These are phyloP conservation scores for Ceratocystiopsis sp. DNA, from an alignment of 2,329 filamentous ascomycete genomes.

Conservation along the genomic window DNA sequence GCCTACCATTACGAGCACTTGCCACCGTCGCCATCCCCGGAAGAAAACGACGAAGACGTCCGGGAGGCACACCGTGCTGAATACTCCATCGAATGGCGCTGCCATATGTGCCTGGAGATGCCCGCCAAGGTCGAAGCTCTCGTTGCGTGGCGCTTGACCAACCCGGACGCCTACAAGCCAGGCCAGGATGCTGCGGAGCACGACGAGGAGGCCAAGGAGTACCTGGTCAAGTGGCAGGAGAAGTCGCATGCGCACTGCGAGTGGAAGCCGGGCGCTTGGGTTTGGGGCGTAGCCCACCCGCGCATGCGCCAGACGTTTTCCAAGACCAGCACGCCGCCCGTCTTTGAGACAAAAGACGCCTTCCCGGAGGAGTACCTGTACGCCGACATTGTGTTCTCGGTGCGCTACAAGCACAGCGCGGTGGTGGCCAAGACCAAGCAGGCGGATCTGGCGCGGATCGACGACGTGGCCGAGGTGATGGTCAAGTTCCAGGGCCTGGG, in stretches of 20 bases:
- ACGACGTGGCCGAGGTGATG: conserved; percentile 53
- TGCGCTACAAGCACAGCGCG: conserved; percentile 35
- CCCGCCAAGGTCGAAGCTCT: conserved; percentile 53
- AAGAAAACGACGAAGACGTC: conserved; percentile 26
- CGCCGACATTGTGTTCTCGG: conserved; percentile 76
- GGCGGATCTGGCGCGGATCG: conserved; percentile 50
- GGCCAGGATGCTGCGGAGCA: conserved; percentile 37
- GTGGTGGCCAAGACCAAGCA: conserved; percentile 28
- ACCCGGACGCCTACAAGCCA: conserved; percentile 34
- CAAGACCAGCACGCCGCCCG: conserved; percentile 51
- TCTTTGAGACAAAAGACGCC: conserved; percentile 57
- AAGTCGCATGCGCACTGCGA: conserved; percentile 65
- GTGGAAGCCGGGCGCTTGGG: conserved; percentile 85
- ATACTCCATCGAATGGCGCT: conserved; percentile 62
- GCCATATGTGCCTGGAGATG: conserved; percentile 54
- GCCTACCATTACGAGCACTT: conserved; percentile 77
- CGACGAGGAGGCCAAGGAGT: conserved; percentile 71
- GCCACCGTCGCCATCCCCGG: conserved; percentile 24
- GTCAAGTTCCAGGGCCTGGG: conserved; percentile 87
- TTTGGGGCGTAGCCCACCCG: conserved; percentile 50
- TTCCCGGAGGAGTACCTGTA: conserved; percentile 75
- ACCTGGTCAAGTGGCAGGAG: conserved; percentile 74
- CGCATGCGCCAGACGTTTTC: conserved; percentile 59
- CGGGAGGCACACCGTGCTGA: conserved; percentile 49
- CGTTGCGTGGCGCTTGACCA: conserved; percentile 67